Evolutionary conservation across 2,329 filamentous ascomycete genomes (phyloP), one percentile per base, ranked within the genome.

Genomic region (Sordariomycetes sp.): DNA sequence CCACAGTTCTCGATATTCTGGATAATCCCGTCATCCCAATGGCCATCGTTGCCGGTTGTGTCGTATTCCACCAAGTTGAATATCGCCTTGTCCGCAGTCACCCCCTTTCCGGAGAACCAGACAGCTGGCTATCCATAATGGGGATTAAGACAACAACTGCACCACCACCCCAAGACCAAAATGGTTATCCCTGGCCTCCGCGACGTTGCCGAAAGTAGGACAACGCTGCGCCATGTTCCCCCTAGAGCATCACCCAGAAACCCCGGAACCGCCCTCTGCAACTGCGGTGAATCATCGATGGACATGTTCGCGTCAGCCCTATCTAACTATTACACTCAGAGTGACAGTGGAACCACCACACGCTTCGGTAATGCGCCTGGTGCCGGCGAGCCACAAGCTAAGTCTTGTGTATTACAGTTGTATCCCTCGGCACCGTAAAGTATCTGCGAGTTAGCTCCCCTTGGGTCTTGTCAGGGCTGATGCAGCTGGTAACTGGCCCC

Each of bases 321-420:
- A 72, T 70, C 35, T 70, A 66, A 59, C 79, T 66, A 64, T 81
- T 78, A 76, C 77, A 84, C 60, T 79, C 78, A 56, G 83, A 76
- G 63, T 84, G 80, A 66, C 69, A 73, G 64, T 73, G 70, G 64
- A 74, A 76, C 13, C 74, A 67, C 74, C 74, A 77, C 24, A 73
- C 64, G 1, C 74, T 74, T 74, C 1, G 74, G 69, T 59, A 75
- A 76, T 60, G 8, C n/a, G n/a, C n/a, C n/a, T n/a, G n/a, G n/a
- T n/a, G n/a, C n/a, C n/a, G n/a, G n/a, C n/a, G n/a, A n/a, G n/a
- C n/a, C n/a, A n/a, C n/a, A n/a, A n/a, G n/a, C n/a, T n/a, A n/a
- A n/a, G n/a, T n/a, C n/a, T n/a, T n/a, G n/a, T n/a, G n/a, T n/a
- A n/a, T n/a, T n/a, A n/a, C n/a, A n/a, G n/a, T n/a, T n/a, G n/a